phyloP scores from a whole-genome alignment of 208 protist genomes.

The Crithidia expoeki region DNA sequence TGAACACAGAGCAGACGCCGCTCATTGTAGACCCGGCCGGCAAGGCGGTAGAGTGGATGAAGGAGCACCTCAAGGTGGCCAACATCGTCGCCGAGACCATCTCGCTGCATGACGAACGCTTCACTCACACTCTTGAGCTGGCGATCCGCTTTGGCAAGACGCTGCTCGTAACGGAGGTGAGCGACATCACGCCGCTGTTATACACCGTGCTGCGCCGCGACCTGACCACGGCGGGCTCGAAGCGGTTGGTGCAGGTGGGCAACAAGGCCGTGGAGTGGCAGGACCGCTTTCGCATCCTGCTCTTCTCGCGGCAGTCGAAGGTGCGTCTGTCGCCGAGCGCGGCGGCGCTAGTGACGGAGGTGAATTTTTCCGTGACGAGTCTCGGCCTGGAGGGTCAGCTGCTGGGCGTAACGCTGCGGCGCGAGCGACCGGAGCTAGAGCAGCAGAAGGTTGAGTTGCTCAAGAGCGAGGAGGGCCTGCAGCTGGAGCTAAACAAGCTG shows the following conservation, averaged over 20 bases:
- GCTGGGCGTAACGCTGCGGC: constrained; percentile 93
- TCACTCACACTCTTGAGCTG: constrained; percentile 95
- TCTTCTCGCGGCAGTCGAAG: constrained; percentile 93
- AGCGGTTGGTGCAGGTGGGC: constrained; percentile 94
- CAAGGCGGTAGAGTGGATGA: constrained; percentile 94
- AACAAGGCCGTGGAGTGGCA: constrained; percentile 97
- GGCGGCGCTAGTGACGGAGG: constrained; percentile 88
- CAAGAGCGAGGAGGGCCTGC: constrained; percentile 95
- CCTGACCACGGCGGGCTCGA: constrained; percentile 88
- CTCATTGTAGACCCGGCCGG: constrained; percentile 97
- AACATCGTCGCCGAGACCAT: constrained; percentile 85
- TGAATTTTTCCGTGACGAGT: constrained; percentile 97
- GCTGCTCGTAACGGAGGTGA: constrained; percentile 95
- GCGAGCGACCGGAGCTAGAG: constrained; percentile 97
- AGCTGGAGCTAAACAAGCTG: constrained; percentile 93
- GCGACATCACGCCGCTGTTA: constrained; percentile 94
- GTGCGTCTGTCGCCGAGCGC: constrained; percentile 89
- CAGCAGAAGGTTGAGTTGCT: constrained; percentile 93
- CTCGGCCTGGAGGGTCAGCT: constrained; percentile 97
- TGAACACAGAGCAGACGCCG: constrained; percentile 85
- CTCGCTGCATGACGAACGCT: constrained; percentile 93
- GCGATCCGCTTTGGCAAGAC: constrained; percentile 98
- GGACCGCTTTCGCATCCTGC: constrained; percentile 94
- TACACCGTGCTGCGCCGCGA: constrained; percentile 95
- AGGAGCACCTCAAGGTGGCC: constrained; percentile 72